phyloP scores from a whole-genome alignment of 1,284 basidiomycete genomes.

The Coriolopsis trogii region DNA sequence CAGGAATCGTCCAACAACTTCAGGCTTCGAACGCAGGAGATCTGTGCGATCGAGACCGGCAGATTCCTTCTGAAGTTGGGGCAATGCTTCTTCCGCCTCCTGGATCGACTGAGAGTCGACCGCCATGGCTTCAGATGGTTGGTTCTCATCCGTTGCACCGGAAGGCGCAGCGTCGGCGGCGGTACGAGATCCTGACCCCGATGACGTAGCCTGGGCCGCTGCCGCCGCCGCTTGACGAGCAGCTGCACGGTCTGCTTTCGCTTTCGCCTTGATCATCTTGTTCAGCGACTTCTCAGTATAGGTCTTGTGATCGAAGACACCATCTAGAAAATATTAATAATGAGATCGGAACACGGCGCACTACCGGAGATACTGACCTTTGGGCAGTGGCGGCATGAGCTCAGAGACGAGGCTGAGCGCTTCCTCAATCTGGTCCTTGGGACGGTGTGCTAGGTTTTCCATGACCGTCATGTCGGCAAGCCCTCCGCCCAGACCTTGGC shows the following conservation, averaged over 20 bases:
- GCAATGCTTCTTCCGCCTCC: conserved; percentile 37
- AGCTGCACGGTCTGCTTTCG: conserved; percentile 74
- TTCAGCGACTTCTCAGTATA: conserved; percentile 88
- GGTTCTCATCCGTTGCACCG: conserved; percentile 32
- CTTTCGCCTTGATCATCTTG: conserved; percentile 74
- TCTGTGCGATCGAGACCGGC: conserved; percentile 60
- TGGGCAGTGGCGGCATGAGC: conserved; percentile 87
- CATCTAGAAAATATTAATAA: conserved; percentile 65
- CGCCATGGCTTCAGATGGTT: conserved; percentile 24
- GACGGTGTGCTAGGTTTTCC: conserved; percentile 94
- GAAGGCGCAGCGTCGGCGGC: conserved; percentile 36
- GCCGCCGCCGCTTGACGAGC: conserved; percentile 53
- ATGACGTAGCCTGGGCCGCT: conserved; percentile 6
- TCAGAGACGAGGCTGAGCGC: conserved; percentile 86
- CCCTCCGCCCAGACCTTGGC: conserved; percentile 82
- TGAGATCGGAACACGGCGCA: conserved; percentile 6
- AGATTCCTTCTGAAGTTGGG: conserved; percentile 38
- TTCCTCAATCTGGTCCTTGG: conserved; percentile 97
- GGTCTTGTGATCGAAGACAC: conserved; percentile 88
- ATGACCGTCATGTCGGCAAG: conserved; percentile 96
- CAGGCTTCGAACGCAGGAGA: conserved; percentile 73
- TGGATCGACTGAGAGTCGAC: conserved; percentile 32
- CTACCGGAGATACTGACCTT: conserved; percentile 54
- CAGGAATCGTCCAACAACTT: conserved; percentile 83
- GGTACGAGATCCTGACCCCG: conserved; percentile 25